Conservation (phyloP, 306 rosid species). For the Aeschynomene evenia region DNA sequence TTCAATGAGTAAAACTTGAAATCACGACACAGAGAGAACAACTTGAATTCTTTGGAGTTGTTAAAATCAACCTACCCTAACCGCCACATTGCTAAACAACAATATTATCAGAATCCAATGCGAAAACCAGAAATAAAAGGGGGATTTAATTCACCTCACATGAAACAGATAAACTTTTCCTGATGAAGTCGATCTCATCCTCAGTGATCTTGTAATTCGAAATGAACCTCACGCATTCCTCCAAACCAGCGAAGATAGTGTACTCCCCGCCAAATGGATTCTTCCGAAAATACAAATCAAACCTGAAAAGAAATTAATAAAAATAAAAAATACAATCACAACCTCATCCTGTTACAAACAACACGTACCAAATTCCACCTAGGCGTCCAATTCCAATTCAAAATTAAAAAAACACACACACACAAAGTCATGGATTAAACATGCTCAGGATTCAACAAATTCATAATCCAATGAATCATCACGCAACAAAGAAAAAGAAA, state of each 20-base stretch:
- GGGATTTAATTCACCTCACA: constrained; percentile 60
- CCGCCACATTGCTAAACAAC: neutral
- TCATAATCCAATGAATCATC: neutral
- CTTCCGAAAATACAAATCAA: constrained; percentile 81
- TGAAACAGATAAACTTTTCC: constrained; percentile 52
- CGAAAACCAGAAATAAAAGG: neutral
- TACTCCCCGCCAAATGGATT: constrained; percentile 89
- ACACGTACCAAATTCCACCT: neutral
- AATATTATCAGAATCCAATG: neutral
- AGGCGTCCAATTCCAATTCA: neutral
- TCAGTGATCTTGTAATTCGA: constrained; percentile 64
- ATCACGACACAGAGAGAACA: neutral
- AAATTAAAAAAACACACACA: too few species aligned
- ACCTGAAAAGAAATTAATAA: constrained; percentile 60
- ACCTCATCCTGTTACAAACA: constrained; percentile 8
- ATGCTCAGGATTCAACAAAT: neutral
- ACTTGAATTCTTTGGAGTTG: neutral
- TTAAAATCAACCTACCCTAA: neutral
- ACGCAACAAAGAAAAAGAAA: neutral
- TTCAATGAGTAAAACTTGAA: neutral
- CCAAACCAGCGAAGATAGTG: constrained; percentile 81
- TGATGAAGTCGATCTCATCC: constrained; percentile 61
- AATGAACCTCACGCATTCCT: constrained; percentile 71
- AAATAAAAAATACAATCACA: neutral
- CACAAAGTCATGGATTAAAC: neutral